Base-by-base conservation (phyloP, 495 filamentous ascomycete genomes). In the Aspergillus coremiiformis region DNA sequence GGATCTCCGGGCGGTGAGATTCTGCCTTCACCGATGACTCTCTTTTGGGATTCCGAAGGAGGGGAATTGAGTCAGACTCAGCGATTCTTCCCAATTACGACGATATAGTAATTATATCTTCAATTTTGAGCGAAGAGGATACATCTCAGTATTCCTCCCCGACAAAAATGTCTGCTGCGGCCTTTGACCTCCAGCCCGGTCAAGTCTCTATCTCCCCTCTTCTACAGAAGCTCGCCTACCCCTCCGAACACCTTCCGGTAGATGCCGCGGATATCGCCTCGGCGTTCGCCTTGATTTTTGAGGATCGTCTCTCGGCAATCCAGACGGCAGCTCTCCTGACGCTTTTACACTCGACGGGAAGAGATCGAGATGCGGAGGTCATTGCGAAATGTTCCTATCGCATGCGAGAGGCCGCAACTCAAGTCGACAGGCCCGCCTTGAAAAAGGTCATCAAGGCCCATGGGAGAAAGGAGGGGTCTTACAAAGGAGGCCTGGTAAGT, bases 221-320 rank as follows among this genome's bases (percentile, higher is more conserved):
- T 14, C 82, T 97, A 47, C 82, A 87, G 53, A 78, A 83, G 33
- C 78, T 97, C 21, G 82, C 77, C 14, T 85, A 87, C 80, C 84
- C 87, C 46, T 72, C 79, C 27, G 74, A 79, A 0, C 62, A 69
- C 17, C 61, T 66, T 22, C 69, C 74, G 20, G 84, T 90, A 11
- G 79, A 81, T 17, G 84, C 91, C 17, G 76, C 83, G 30, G 86
- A 95, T 54, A 92, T 99, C 59, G 90, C 91, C 50, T 70, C 84
- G 7, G 91, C 93, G 14, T 84, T 99, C 57, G 83, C 88, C 3
- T 75, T 86, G 57, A 92, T 95, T 63, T 96, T 97, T 63, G 89
- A 87, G 22, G 82, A 96, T 68, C 77, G 80, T 37, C 73, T 96
- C 2, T 90, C 86, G 1, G 80, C 85, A 22, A 84, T 91, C 6